Evolutionary conservation across 225 moss, liverwort and hornwort genomes (phyloP).

Genomic region (Anthoceros angustus): DNA sequence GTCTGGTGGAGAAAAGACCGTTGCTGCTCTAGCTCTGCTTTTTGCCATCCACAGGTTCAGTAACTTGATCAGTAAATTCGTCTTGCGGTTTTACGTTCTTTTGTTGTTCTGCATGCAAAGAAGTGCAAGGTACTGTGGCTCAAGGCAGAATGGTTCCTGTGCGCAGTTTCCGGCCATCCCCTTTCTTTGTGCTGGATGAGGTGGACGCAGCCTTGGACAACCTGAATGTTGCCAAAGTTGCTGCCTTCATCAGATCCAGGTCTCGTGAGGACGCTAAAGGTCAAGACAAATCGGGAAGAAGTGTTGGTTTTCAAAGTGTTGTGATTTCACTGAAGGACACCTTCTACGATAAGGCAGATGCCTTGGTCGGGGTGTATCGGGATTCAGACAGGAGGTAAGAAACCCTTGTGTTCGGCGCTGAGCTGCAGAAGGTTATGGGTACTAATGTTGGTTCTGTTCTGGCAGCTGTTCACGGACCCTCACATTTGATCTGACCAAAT

Average conservation of each 20-base stretch:
- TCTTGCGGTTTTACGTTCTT: not conserved
- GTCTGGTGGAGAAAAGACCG: constrained; percentile 97
- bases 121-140: not conserved
- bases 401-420: not conserved
- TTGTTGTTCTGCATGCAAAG: not conserved
- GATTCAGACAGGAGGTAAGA: constrained; percentile 58
- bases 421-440: not conserved
- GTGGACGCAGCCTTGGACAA: constrained; percentile 97
- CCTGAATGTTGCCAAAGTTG: constrained; percentile 91
- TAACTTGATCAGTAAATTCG: not conserved
- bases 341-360: constrained; percentile 93
- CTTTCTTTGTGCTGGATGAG: constrained; percentile 72
- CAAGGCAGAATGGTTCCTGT: not conserved
- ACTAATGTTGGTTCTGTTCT: constrained; percentile 5
- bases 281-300: constrained; percentile 55
- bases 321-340: constrained; percentile 93
- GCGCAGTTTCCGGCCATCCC: constrained; percentile 77
- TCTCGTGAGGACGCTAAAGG: constrained; percentile 71
- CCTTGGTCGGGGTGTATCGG: constrained; percentile 79
- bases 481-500: constrained; percentile 46
- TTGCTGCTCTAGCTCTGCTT: constrained; percentile 88
- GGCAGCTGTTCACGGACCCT: constrained; percentile 50
- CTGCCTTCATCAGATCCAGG: constrained; percentile 83
- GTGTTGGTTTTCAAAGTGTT: constrained; percentile 87
- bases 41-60: constrained; percentile 90